A percentile compares a stretch with the other conserved stretches of the same genome.
Conservation (phyloP, 495 filamentous ascomycete species). For the Aspergillus ellipticus region DNA sequence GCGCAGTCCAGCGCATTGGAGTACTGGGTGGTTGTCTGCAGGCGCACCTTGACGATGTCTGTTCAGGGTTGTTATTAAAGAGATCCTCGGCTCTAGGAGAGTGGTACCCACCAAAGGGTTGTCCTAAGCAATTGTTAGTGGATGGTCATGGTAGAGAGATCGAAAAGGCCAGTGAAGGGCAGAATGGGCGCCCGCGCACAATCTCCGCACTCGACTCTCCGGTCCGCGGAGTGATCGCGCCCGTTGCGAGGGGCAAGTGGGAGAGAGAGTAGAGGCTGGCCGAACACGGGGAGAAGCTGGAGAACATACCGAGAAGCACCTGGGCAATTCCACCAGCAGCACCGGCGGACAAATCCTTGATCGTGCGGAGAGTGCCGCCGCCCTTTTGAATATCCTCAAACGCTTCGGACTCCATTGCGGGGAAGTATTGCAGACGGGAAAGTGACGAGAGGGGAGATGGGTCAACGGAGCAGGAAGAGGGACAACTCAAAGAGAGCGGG, state of each 20-base stretch:
- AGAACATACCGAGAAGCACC: conserved; percentile 79
- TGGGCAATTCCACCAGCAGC: conserved; percentile 91
- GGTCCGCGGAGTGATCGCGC: too few relatives aligned
- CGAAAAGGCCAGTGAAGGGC: neutral
- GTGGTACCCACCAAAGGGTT: conserved; percentile 71
- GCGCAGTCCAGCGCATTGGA: conserved; percentile 75
- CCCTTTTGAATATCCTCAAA: conserved; percentile 38
- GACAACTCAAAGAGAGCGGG: too few relatives aligned
- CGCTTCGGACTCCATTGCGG: conserved; percentile 35
- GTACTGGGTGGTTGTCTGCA: conserved; percentile 85
- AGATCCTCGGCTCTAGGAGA: neutral
- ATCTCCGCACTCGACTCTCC: too few relatives aligned
- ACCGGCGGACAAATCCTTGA: conserved; percentile 90
- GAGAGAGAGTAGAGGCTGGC: neutral
- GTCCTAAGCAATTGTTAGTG: conserved; percentile 54
- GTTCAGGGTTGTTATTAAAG: conserved; percentile 16
- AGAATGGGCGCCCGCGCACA: too few relatives aligned
- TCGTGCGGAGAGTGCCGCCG: conserved; percentile 50
- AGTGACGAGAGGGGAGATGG: neutral
- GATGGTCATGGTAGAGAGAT: neutral
- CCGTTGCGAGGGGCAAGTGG: neutral
- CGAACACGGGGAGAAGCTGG: neutral
- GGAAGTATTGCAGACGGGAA: neutral
- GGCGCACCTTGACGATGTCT: conserved; percentile 97
- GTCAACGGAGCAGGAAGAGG: neutral